These are phyloP conservation scores for Hibiscus mutabilis DNA, from an alignment of 345 rosid species.

Conservation along the genomic window DNA sequence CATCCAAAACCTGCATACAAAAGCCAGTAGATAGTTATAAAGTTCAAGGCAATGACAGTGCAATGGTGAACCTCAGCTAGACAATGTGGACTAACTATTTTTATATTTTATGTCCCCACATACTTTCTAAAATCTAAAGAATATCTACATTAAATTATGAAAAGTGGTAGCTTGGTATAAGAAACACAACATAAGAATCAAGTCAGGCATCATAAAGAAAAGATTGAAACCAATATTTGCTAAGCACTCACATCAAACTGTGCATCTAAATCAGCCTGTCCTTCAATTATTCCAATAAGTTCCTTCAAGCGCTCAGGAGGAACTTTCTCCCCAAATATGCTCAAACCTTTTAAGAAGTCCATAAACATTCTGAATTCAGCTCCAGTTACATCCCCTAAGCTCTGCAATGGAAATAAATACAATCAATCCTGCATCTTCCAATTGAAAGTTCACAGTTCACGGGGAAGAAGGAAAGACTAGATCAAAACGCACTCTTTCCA, in stretches of 20 bases:
- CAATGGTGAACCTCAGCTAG: background rate
- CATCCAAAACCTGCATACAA: conserved; percentile 69
- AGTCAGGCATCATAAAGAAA: background rate
- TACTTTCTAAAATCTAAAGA: background rate
- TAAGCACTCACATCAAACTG: conserved; percentile 65
- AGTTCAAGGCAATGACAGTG: background rate
- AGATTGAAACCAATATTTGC: background rate
- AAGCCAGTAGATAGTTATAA: background rate
- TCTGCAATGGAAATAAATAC: conserved; percentile 37
- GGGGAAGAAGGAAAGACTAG: background rate
- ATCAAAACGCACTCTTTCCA: too few species aligned
- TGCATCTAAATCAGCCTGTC: conserved; percentile 92
- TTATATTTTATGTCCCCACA: background rate
- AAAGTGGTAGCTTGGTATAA: background rate
- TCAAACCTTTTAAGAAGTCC: conserved; percentile 88
- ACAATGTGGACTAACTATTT: background rate
- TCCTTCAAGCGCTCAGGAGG: conserved; percentile 92
- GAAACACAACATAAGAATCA: background rate
- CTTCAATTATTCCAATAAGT: conserved; percentile 82
- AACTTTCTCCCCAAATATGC: conserved; percentile 90
- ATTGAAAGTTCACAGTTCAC: background rate
- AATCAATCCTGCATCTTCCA: conserved; percentile 9
- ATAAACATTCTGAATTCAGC: conserved; percentile 96
- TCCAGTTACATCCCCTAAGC: conserved; percentile 95
- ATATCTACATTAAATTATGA: background rate